A percentile compares a stretch with the other conserved stretches of the same genome.
phyloP scores from a whole-genome alignment of 2,329 filamentous ascomycete genomes.

The Volutella citrinella region DNA sequence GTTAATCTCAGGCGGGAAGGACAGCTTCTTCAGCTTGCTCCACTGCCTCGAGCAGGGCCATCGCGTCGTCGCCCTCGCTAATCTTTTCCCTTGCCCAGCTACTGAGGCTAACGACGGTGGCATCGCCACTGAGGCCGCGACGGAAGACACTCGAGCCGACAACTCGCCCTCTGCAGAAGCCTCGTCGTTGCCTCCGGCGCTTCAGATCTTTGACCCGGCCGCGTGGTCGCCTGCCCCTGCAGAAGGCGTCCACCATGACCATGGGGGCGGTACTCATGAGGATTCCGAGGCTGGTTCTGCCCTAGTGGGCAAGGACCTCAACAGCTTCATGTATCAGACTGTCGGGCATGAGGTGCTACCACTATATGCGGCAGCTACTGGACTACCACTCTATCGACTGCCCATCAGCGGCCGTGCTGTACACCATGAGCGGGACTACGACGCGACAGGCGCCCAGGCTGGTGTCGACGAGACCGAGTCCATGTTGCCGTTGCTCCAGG shows the following conservation, averaged over 20 bases:
- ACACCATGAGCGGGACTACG: constrained; percentile 71
- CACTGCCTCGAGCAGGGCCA: constrained; percentile 89
- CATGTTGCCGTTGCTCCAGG: constrained; percentile 69
- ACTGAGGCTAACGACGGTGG: too few relatives aligned
- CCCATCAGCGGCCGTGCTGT: constrained; percentile 70
- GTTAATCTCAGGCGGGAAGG: constrained; percentile 93
- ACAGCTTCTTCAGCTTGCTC: constrained; percentile 89
- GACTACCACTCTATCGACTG: constrained; percentile 79
- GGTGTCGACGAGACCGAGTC: constrained; percentile 89
- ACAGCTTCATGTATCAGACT: constrained; percentile 99
- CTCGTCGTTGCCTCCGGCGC: constrained; percentile 10
- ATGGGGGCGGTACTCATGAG: too few relatives aligned
- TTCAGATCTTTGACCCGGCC: constrained; percentile 21
- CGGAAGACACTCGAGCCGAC: constrained; percentile 2
- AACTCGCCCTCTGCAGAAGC: constrained; percentile 5
- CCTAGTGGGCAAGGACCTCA: constrained; percentile 54
- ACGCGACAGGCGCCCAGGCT: constrained; percentile 24
- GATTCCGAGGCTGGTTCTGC: neutral
- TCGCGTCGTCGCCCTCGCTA: constrained; percentile 80
- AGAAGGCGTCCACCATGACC: constrained; percentile 5
- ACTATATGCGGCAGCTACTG: constrained; percentile 75
- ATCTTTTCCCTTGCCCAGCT: constrained; percentile 77
- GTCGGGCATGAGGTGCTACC: constrained; percentile 86
- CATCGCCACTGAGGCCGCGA: constrained; percentile 10
- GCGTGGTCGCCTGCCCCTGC: constrained; percentile 15